Evolutionary conservation across 2,329 filamentous ascomycete species (phyloP).

Genomic region (Macroventuria anomochaeta): DNA sequence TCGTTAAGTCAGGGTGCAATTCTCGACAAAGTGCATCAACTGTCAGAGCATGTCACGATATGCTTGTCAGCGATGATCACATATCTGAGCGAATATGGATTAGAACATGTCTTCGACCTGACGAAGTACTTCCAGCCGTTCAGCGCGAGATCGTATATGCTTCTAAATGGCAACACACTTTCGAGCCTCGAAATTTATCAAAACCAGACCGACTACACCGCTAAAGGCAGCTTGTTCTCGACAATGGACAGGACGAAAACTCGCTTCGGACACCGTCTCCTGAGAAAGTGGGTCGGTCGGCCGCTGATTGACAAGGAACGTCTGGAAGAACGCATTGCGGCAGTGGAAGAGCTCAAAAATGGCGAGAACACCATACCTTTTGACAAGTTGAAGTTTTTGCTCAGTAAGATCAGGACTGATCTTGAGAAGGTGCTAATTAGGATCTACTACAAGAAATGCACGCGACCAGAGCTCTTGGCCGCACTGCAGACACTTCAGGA

Average conservation of each 20-base stretch:
- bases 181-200: constrained; percentile 95
- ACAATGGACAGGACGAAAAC: constrained; percentile 91
- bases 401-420: constrained; percentile 76
- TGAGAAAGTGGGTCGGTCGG: constrained; percentile 94
- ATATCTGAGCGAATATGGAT: constrained; percentile 87
- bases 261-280: constrained; percentile 82
- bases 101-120: constrained; percentile 93
- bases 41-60: constrained; percentile 85
- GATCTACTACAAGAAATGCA: constrained; percentile 97
- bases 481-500: constrained; percentile 85
- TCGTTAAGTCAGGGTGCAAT: constrained; percentile 61
- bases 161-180: constrained; percentile 92
- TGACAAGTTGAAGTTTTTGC: constrained; percentile 74
- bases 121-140: constrained; percentile 98
- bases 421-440: constrained; percentile 92
- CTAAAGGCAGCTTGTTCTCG: constrained; percentile 93
- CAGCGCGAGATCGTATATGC: constrained; percentile 91
- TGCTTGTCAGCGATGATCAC: constrained; percentile 97
- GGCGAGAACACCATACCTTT: constrained; percentile 70
- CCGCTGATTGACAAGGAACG: constrained; percentile 78
- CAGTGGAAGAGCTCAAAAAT: constrained; percentile 84
- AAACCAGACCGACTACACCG: constrained; percentile 85
- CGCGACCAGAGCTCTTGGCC: constrained; percentile 82
- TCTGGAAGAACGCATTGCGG: constrained; percentile 79
- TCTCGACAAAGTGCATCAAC: constrained; percentile 82